Conservation (phyloP, 2,329 filamentous ascomycete genomes). For the Nemania sp. region DNA sequence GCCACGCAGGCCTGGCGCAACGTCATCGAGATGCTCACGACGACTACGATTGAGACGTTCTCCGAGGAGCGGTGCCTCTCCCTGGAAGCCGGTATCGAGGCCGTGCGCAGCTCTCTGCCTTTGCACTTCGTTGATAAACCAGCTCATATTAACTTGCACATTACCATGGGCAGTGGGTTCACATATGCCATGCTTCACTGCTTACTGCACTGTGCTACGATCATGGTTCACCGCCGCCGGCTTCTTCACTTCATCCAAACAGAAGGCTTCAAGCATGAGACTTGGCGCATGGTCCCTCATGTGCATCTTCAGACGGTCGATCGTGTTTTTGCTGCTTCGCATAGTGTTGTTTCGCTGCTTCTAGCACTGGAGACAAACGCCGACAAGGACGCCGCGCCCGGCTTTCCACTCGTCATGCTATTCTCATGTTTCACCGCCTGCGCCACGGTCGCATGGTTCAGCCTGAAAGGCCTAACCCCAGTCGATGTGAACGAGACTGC, state of each 20-base stretch:
- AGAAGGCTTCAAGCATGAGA: constrained; percentile 56
- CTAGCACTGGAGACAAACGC: constrained; percentile 59
- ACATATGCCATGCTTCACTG: constrained; percentile 67
- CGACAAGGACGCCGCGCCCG: constrained; percentile 63
- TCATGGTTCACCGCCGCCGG: constrained; percentile 64
- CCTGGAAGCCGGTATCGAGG: constrained; percentile 59
- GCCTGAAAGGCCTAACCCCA: constrained; percentile 64
- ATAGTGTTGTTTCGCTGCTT: constrained; percentile 61
- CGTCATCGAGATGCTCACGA: constrained; percentile 64
- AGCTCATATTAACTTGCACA: constrained; percentile 64
- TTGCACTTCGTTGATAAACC: constrained; percentile 66
- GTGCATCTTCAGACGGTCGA: constrained; percentile 58
- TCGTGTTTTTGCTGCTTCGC: constrained; percentile 61
- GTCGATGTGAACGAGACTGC: constrained; percentile 61
- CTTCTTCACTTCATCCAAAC: constrained; percentile 62
- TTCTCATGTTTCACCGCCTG: constrained; percentile 66
- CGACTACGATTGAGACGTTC: constrained; percentile 55
- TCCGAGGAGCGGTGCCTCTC: constrained; percentile 57
- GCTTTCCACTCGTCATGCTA: constrained; percentile 66
- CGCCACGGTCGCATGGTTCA: constrained; percentile 64
- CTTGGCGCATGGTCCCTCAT: constrained; percentile 56
- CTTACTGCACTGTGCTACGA: constrained; percentile 62
- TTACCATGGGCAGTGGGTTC: constrained; percentile 67
- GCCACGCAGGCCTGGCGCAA: constrained; percentile 66
- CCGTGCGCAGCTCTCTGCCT: constrained; percentile 58